Evolutionary conservation across 2,329 filamentous ascomycete genomes (phyloP), one percentile per base, ranked within the genome.

Genomic region (Cercospora beticola): DNA sequence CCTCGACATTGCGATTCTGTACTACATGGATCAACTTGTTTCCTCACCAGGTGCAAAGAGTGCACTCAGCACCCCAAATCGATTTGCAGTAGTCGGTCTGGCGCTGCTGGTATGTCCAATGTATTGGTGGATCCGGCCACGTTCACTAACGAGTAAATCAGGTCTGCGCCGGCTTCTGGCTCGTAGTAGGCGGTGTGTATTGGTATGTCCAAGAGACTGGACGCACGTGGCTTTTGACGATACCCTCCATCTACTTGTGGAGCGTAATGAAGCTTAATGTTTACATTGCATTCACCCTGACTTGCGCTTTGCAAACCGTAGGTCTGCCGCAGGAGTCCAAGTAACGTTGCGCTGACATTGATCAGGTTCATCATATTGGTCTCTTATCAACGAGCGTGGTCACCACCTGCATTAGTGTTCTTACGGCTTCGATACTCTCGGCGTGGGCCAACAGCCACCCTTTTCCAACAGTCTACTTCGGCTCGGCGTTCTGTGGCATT

Each of bases 1-100:
- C 7, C 68, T 85, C 21, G 84, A 87, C 70, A 76, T 79, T 14
- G 62, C 75, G 40, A 78, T 85, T 57, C 67, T 83, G 16, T 76
- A 82, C 36, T 77, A 73, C 30, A 46, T 78, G 23, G 71, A 67
- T 23, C 67, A 72, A 21, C 66, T 80, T 8, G 40, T 73, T 9
- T 62, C 68, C 43, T 52, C 66, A n/a, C 68, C 71, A 21, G 71
- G 73, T n/a, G 70, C 64, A 9, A 64, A 68, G 18, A 68, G 64
- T 8, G 28, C 65, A n/a, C 58, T 71, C 21, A 67, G 62, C 26
- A 36, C 68, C 12, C 46, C 60, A 10, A 67, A 70, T 54, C 71
- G 71, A 16, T 67, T 75, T 59, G 70, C 70, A 30, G 67, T 72
- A 26, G 64, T 76, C 31, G 77, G 73, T 3, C 76, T 70, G 70